Evolutionary conservation across 805 yeast species (phyloP), one percentile per base, ranked within the genome.

Genomic region (Priceomyces medius): DNA sequence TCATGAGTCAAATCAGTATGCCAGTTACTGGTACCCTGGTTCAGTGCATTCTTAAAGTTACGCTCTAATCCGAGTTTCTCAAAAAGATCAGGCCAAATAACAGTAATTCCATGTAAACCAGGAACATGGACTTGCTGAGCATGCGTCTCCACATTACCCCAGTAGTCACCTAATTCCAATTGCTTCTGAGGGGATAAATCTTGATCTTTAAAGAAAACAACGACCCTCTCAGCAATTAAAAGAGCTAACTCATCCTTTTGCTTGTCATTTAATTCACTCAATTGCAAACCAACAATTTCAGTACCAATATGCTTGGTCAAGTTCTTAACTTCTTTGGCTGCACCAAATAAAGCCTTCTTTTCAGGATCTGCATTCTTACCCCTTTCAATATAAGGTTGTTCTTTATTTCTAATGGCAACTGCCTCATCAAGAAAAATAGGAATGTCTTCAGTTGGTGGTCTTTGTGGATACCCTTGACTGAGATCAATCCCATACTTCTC

Each of bases 21-120:
- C 70, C 70, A 64, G 26, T 46, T 50, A 8, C 63, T 50, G 38
- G 59, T 56, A 20, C 61, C 60, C 8, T 43, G 46, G 8, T 20
- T 26, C 10, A 34, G 20, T 35, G 59, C 47, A 32, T 54, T 49
- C 46, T 55, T 64, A 55, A 59, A 66, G 7, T 58, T 53, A 35
- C 62, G 48, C 10, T 55, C 53, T 34, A 61, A 50, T 0, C 65
- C 66, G 18, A 26, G 7, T 20, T 60, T 58, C 21, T 56, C 53
- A 7, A 4, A 18, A 5, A 60, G 63, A 31, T 69, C 71, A 31
- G 59, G 64, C 76, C 76, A 70, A 37, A 73, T 64, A 7, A 67
- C 68, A 23, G 70, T 54, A 39, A 64, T 59, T 31, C 76, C 77
- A 19, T 46, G 44, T 13, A 51, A 38, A n/a, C 44, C 43, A 8